phyloP scores from a whole-genome alignment of 257 asterid genomes.

The Plantago elongata region DNA sequence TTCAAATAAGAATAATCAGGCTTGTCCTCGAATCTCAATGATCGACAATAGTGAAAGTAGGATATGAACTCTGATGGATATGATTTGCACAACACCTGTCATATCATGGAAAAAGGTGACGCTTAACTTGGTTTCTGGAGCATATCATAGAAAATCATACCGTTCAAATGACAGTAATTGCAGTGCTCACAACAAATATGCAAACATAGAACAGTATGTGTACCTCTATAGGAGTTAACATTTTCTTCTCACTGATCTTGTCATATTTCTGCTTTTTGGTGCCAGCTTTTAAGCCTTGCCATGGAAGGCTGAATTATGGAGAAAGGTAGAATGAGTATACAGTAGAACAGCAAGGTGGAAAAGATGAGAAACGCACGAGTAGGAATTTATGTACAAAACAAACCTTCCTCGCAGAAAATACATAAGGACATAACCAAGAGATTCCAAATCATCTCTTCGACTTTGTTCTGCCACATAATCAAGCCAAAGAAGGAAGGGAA shows the following conservation, averaged over 20 bases:
- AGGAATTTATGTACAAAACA: slow-evolving; percentile 29
- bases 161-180: slow-evolving; percentile 15
- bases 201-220: slow-evolving; percentile 15
- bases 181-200: slow-evolving; percentile 5
- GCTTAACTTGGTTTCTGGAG: slow-evolving; percentile 8
- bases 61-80: slow-evolving; percentile 86
- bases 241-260: slow-evolving; percentile 93
- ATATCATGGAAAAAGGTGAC: slow-evolving; percentile 2
- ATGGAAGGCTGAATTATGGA: slow-evolving; percentile 66
- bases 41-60: slow-evolving; percentile 87
- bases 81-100: slow-evolving; percentile 84
- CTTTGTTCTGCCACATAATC: slow-evolving; percentile 72
- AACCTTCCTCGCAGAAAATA: slow-evolving; percentile 98
- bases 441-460: slow-evolving; percentile 94
- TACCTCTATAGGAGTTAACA: slow-evolving; percentile 92
- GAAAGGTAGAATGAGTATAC: slow-evolving; percentile 3
- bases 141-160: slow-evolving; percentile 12
- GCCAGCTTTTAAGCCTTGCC: slow-evolving; percentile 98
- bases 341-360: slow-evolving; percentile 11
- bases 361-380: slow-evolving; percentile 8
- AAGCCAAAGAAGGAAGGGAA: slow-evolving; percentile 5
- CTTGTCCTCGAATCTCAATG: slow-evolving; percentile 85
- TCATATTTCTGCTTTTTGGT: slow-evolving; percentile 96
- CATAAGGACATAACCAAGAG: slow-evolving; percentile 97
- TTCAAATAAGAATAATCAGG: slow-evolving; percentile 90